phyloP scores from a whole-genome alignment of 306 rosid species.

The Prunus campanulata region DNA sequence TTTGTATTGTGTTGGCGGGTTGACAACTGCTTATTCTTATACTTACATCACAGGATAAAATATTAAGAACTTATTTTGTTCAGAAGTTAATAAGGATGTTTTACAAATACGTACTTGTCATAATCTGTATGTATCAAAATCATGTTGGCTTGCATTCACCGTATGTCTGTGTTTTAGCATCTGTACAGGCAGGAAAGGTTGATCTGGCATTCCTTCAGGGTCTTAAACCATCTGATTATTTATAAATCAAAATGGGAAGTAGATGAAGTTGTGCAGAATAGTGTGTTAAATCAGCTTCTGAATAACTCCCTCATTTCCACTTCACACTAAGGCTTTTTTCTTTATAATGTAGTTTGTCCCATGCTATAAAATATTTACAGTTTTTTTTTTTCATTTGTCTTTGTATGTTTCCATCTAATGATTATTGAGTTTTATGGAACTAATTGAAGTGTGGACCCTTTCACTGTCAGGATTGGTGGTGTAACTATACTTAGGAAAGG shows the following conservation, averaged over 20 bases:
- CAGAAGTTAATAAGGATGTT: neutral
- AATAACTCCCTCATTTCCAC: neutral
- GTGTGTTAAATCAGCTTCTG: neutral
- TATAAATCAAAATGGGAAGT: neutral
- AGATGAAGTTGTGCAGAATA: neutral
- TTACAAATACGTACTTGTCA: neutral
- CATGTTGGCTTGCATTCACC: neutral
- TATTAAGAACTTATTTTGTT: neutral
- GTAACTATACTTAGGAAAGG: conserved; percentile 82
- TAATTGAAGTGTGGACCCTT: conserved; percentile 18
- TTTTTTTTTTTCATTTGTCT: neutral
- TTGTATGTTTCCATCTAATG: neutral
- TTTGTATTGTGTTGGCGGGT: too few species aligned
- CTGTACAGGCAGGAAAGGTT: neutral
- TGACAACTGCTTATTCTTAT: too few species aligned
- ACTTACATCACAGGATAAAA: neutral
- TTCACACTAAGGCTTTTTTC: neutral
- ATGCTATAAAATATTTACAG: neutral
- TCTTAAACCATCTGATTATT: neutral
- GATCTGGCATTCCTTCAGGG: neutral
- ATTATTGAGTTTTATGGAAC: conserved; percentile 12
- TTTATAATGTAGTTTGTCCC: neutral
- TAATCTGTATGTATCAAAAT: too few species aligned
- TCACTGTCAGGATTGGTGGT: conserved; percentile 75
- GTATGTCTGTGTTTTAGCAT: neutral